Conservation (phyloP, 1,139 yeast genomes). For the Debaryomyces subglobosus region DNA sequence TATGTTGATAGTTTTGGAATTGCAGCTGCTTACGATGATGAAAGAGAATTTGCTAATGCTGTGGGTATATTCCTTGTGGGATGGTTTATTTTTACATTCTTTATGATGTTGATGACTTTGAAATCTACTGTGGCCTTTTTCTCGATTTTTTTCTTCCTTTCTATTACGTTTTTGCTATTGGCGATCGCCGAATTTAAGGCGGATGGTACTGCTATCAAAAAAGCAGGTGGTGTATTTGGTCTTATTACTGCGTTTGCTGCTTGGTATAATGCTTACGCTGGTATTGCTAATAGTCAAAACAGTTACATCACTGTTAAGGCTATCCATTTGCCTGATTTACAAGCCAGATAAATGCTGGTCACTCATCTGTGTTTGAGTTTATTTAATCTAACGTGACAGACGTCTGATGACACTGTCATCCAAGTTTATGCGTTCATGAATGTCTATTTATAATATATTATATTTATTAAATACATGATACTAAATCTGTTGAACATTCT, state of each 20-base stretch:
- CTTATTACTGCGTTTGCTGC: conserved; percentile 77
- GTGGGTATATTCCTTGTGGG: conserved; percentile 75
- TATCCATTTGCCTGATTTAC: conserved; percentile 46
- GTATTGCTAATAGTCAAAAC: conserved; percentile 75
- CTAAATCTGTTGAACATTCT: not conserved
- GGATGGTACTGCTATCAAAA: conserved; percentile 35
- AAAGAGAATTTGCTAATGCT: conserved; percentile 43
- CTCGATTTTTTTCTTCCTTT: conserved; percentile 62
- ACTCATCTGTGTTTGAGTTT: not conserved
- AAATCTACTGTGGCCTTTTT: conserved; percentile 83
- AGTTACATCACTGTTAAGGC: conserved; percentile 64
- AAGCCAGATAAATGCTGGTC: conserved; percentile 17
- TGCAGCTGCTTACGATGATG: conserved; percentile 52
- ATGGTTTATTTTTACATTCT: conserved; percentile 80
- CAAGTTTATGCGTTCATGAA: conserved; percentile 1
- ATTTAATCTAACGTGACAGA: not conserved
- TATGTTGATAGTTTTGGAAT: conserved; percentile 77
- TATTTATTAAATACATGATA: conserved; percentile 1
- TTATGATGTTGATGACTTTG: conserved; percentile 66
- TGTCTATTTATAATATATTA: conserved; percentile 3
- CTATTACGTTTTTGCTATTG: conserved; percentile 68
- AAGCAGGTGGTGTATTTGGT: conserved; percentile 83
- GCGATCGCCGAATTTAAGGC: conserved; percentile 55
- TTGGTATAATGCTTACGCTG: conserved; percentile 93
- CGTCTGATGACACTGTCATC: not conserved